Base-by-base conservation (phyloP, 179 eudicot species). In the Beta lomatogona region DNA sequence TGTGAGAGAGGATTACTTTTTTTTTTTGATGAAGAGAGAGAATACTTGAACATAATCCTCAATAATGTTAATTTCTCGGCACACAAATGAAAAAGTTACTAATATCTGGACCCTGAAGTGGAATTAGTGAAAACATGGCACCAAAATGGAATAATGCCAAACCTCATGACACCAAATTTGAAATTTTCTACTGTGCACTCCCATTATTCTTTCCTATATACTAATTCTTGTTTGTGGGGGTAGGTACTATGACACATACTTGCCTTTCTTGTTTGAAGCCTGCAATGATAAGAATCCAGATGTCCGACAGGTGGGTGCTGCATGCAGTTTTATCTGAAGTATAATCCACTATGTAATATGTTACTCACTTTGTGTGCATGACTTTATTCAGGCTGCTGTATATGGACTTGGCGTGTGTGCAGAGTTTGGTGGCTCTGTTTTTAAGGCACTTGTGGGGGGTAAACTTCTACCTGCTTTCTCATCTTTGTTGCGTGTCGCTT, bases 391-490 rank as follows among this genome's bases (percentile, higher is more conserved):
- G 98, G 98, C 98, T 80, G 98, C 98, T 80, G 98, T 94, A 3
- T 94, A 94, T 88, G 98, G 98, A 77, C 96, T 94, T 78, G 98
- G 98, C 13, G 97, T 94, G 54, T 94, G 98, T 88, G 98, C 98
- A 55, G 98, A 94, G 82, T 92, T 79, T 87, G 98, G 98, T 77
- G 94, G 98, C 73, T 83, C 94, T 60, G 93, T 83, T 10, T 90
- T 94, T 76, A 93, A 94, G 88, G 94, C 97, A 73, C 90, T 94
- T 67, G 98, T 92, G 68, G 94, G 96, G 80, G 98, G 98, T 93
- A 86, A 75, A 50, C 48, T 52, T 80, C 41, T 66, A 36, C 55
- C 80, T 79, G 36, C 77, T 46, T 55, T 73, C 57, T 59, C 14
- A 21, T 15, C 57, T 70, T 19, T 11, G 7, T 41, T 36, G 13